Base-by-base conservation (phyloP, 2,329 filamentous ascomycete genomes). In the Verruconis gallopava region DNA sequence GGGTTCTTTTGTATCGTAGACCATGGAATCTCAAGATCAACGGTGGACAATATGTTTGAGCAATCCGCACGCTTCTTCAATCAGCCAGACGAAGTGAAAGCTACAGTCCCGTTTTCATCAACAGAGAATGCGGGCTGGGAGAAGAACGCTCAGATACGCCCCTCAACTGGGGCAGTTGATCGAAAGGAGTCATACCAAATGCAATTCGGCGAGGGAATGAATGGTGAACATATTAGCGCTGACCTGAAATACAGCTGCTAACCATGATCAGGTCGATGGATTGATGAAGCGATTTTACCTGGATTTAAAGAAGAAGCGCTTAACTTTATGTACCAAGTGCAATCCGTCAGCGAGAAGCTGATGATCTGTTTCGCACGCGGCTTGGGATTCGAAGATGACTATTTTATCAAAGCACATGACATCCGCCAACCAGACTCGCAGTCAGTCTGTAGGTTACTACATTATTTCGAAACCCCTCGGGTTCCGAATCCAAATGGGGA, bases 141-240 rank as follows among this genome's bases (percentile, higher is more conserved):
- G 59, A 72, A 72, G 53, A 67, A 65, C 46, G 62, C 67, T 5
- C 74, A 78, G 50, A 58, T 78, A 34, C 66, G 74, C 11, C 73
- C 73, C 1, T 75, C 70, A 3, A 79, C 75, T 0, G 74, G 75
- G 9, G 60, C 62, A 1, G 63, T 69, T 1, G 75, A 79, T 54
- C 66, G 64, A 38, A 79, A 78, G 50, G 75, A 79, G 54, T 73
- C 68, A 9, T 75, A 77, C 51, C 74, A 78, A 53, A 60, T 79
- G 55, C 74, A 79, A 51, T 77, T 74, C 47, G 72, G 74, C n/a
- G 59, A 61, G 38, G 66, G 65, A 44, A 71, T 73, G 65, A 54
- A 64, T 11, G 65, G 62, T 35, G 57, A 61, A n/a, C n/a, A n/a
- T n/a, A n/a, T n/a, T n/a, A n/a, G n/a, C n/a, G n/a, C n/a, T n/a